phyloP scores from a whole-genome alignment of 2,329 filamentous ascomycete genomes.

The Alternaria triticina region DNA sequence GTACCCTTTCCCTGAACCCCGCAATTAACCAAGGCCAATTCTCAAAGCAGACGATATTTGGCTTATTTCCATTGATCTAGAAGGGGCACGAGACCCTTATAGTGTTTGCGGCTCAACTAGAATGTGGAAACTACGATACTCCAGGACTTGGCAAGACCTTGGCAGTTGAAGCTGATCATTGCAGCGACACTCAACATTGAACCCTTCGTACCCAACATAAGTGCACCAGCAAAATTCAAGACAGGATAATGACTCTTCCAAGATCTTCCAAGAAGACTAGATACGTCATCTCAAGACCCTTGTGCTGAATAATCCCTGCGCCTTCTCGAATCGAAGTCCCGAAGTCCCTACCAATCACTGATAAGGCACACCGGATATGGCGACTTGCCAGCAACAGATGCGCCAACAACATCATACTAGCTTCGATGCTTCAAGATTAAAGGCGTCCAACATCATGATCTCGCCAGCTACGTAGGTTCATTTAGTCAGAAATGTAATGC shows the following conservation, averaged over 20 bases:
- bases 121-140: background rate
- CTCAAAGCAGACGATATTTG: background rate
- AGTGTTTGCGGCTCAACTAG: background rate
- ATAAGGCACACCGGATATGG: background rate
- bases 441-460: background rate
- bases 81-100: background rate
- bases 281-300: background rate
- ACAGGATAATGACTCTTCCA: background rate
- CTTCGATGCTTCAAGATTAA: background rate
- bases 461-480: background rate
- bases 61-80: background rate
- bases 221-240: background rate
- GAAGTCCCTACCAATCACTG: background rate
- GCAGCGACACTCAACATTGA: background rate
- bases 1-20: background rate
- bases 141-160: background rate
- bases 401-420: background rate
- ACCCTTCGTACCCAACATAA: background rate
- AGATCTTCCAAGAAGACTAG: background rate
- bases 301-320: background rate
- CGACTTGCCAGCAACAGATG: background rate
- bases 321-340: no score
- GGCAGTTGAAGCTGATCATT: background rate
- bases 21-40: background rate
- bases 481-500: background rate